A percentile compares a stretch with the other conserved stretches of the same genome.
phyloP scores from a whole-genome alignment of 768 basidiomycete species.

The Amanita brunnescens region DNA sequence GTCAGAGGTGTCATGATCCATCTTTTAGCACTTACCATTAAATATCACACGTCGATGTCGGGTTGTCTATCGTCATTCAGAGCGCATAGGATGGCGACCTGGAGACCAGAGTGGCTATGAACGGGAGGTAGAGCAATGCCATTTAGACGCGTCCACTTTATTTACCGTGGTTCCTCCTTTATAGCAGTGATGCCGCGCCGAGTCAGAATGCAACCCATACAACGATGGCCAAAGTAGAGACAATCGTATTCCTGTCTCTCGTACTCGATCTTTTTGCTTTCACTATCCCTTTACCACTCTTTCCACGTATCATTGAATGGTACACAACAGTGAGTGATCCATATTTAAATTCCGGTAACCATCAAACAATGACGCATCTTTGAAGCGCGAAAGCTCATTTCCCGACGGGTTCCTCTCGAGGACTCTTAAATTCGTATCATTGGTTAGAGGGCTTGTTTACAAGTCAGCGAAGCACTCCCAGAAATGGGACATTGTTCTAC shows the following conservation, averaged over 20 bases:
- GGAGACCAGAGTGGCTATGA: conserved; percentile 4
- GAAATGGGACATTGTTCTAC: conserved; percentile 89
- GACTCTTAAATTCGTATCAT: conserved; percentile 61
- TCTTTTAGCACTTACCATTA: too few species aligned
- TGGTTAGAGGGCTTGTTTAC: conserved; percentile 58
- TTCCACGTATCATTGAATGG: conserved; percentile 96
- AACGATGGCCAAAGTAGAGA: conserved; percentile 66
- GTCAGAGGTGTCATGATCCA: neutral
- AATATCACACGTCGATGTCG: neutral
- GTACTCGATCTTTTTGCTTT: conserved; percentile 88
- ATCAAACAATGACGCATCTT: neutral
- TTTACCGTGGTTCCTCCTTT: neutral
- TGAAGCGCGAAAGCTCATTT: conserved; percentile 63
- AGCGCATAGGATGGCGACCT: neutral
- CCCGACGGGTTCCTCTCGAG: conserved; percentile 63
- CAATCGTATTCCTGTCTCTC: conserved; percentile 82
- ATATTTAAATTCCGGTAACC: conserved; percentile 4
- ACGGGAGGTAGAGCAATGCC: neutral
- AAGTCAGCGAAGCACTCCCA: conserved; percentile 49
- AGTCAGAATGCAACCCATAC: conserved; percentile 3
- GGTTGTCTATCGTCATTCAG: neutral
- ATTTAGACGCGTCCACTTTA: conserved; percentile 2
- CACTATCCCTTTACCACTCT: conserved; percentile 92
- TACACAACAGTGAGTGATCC: conserved; percentile 55
- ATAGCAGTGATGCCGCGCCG: neutral